Conservation (phyloP, 768 basidiomycete genomes). For the Ramaria rubella region DNA sequence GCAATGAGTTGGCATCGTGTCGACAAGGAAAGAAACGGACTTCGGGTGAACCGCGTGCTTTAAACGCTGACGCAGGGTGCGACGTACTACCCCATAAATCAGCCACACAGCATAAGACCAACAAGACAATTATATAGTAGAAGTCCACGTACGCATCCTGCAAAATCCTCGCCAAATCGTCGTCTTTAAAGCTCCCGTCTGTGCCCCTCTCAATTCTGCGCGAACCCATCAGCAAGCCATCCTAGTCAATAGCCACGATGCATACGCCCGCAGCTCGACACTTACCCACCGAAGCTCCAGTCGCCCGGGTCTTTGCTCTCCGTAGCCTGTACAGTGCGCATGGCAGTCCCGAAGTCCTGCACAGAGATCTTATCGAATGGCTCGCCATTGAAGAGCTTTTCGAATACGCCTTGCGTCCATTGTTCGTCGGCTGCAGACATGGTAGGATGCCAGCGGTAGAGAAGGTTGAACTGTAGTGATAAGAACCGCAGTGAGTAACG, state of each 20-base stretch:
- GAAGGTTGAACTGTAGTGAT: slow-evolving; percentile 2
- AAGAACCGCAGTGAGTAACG: not conserved
- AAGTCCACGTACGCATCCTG: slow-evolving; percentile 36
- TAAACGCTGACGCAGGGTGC: slow-evolving; percentile 52
- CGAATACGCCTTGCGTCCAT: slow-evolving; percentile 29
- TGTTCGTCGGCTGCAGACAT: slow-evolving; percentile 25
- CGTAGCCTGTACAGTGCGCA: not conserved
- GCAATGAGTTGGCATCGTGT: not conserved
- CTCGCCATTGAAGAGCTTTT: slow-evolving; percentile 20
- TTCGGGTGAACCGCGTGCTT: slow-evolving; percentile 58
- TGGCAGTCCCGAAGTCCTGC: not conserved
- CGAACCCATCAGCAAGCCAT: no score
- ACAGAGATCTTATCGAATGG: slow-evolving; percentile 15
- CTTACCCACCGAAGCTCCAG: slow-evolving; percentile 54
- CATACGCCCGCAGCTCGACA: not conserved
- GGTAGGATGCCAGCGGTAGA: slow-evolving; percentile 26
- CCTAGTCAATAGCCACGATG: not conserved
- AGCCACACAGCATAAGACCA: not conserved
- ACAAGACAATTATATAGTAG: not conserved
- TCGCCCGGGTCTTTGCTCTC: not conserved
- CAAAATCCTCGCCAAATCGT: slow-evolving; percentile 54
- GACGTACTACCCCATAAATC: slow-evolving; percentile 31
- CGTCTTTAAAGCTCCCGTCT: slow-evolving; percentile 54
- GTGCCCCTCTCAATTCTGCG: slow-evolving; percentile 42
- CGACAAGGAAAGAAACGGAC: slow-evolving; percentile 14